Evolutionary conservation across 2,329 filamentous ascomycete genomes (phyloP), one percentile per base, ranked within the genome.

Genomic region (Pseudonectria foliicola): DNA sequence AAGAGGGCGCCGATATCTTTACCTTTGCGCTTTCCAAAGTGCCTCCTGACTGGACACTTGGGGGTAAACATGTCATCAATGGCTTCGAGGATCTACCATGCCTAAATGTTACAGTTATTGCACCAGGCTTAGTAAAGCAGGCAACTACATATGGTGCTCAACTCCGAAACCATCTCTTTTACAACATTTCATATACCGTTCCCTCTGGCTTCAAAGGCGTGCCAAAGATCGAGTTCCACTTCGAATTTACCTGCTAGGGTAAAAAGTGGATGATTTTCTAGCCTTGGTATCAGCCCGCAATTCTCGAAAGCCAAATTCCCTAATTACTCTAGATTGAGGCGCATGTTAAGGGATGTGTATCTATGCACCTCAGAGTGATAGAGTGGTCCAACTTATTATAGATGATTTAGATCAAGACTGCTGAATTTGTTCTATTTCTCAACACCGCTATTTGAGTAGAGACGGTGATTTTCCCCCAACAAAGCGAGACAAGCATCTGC

Each of bases 141-240:
- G 54, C 57, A 2, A 56, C 61, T 3, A 46, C 52, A 4, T 67
- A 68, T 34, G 61, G 61, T 0, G 45, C 46, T 10, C 48, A 47
- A 7, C 47, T 70, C 29, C 55, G 62, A 27, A 54, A 66, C 32
- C 64, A 69, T 32, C 54, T 55, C 39, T 62, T 62, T 13, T 68
- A 68, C 25, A 70, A 70, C 26, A 55, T 70, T 16, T 67, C 65
- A 3, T 70, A 67, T 39, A 57, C 50, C 4, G 65, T 70, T 2
- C 64, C 64, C 1, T 40, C 41, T 1, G 56, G 48, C 3, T 69
- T 66, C 27, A 40, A 54, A 12, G 64, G 66, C 3, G 50, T 50
- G 25, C 62, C 64, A 4, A 52, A 38, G 25, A 56, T 68, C 8
- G 49, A 50, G 3, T 54, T 67, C 15, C 48, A 55, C 16, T 48